Percentiles rank a stretch among this genome's conserved stretches.
Evolutionary conservation across 2,329 filamentous ascomycete genomes (phyloP).

Genomic region (Hypoxylon sp.): DNA sequence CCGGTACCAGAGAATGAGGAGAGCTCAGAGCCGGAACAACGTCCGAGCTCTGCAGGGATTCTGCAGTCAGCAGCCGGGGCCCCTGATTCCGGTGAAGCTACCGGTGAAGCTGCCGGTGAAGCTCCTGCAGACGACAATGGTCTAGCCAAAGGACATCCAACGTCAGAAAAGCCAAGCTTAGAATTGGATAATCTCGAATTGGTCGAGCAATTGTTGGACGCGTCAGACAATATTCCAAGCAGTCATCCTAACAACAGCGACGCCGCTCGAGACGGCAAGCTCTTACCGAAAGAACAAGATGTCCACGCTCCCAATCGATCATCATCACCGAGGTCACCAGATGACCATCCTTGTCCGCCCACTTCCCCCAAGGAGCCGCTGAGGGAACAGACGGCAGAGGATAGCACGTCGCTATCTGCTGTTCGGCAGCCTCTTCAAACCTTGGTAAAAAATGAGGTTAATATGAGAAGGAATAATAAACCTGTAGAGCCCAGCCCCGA

Average conservation of each 20-base stretch:
- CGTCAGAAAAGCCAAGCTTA: not conserved
- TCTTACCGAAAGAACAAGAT: conserved; percentile 1
- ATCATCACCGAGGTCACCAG: conserved; percentile 13
- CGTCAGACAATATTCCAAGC: conserved; percentile 7
- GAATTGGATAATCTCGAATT: conserved; percentile 12
- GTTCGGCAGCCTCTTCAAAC: conserved; percentile 20
- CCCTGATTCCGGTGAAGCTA: not conserved
- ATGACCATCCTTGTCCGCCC: not conserved
- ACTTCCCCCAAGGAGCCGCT: conserved; percentile 1
- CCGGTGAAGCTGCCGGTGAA: no score
- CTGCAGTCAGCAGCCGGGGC: not conserved
- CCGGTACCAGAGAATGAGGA: conserved; percentile 2
- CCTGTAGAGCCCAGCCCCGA: not conserved
- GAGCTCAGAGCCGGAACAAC: not conserved
- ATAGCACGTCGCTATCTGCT: conserved; percentile 19
- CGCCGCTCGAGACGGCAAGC: conserved; percentile 1
- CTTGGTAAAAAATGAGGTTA: conserved; percentile 12
- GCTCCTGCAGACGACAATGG: not conserved
- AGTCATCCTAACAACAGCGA: not conserved
- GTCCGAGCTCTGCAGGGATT: conserved; percentile 18
- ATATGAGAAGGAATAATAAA: conserved; percentile 10
- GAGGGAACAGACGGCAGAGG: conserved; percentile 13
- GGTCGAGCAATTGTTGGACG: conserved; percentile 21
- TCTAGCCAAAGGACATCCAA: not conserved
- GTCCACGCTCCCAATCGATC: not conserved